Base-by-base conservation (phyloP, 805 yeast genomes). In the Spathaspora passalidarum region DNA sequence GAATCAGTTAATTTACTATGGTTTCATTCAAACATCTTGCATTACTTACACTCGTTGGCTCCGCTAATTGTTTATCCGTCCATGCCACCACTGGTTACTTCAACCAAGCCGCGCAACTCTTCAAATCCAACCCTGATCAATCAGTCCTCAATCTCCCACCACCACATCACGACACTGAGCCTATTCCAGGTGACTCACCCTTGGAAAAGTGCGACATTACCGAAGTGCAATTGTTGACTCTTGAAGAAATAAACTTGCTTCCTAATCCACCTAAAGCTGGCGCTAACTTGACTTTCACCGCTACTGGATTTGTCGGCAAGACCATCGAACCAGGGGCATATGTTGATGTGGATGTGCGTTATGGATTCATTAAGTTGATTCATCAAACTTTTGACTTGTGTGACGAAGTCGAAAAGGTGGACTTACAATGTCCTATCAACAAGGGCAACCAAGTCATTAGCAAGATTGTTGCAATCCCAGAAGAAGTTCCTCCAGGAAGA, bases 181-280 rank as follows among this genome's bases (percentile, higher is more conserved):
- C 96, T 5, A 81, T 92, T 34, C 95, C 96, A 1, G 99, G 99
- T 5, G 88, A 81, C 51, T 86, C 97, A 1, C 98, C 98, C 14
- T 74, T 94, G 26, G 69, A 76, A 46, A 75, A 80, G 45, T 92
- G 99, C 64, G 96, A 90, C 56, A 68, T 79, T 16, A 64, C 70
- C 13, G 76, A 75, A 37, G 59, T 74, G 1, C 97, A 92, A 61
- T 55, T 86, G 18, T 72, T 94, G 53, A 73, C 72, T 22, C 76
- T 94, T 51, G 73, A 78, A 49, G 52, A 68, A 13, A 81, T 94
- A 14, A 72, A 68, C 38, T 65, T 94, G 48, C 61, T 72, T 32
- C 99, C 99, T 41, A 88, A 88, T 57, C 98, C 97, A 3, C 99
- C 99, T 2, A 72, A 59, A 37, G 82, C 90, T 57, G 98, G 97